Evolutionary conservation across 208 protist species (phyloP).

Genomic region (Acanthamoeba polyphaga): DNA sequence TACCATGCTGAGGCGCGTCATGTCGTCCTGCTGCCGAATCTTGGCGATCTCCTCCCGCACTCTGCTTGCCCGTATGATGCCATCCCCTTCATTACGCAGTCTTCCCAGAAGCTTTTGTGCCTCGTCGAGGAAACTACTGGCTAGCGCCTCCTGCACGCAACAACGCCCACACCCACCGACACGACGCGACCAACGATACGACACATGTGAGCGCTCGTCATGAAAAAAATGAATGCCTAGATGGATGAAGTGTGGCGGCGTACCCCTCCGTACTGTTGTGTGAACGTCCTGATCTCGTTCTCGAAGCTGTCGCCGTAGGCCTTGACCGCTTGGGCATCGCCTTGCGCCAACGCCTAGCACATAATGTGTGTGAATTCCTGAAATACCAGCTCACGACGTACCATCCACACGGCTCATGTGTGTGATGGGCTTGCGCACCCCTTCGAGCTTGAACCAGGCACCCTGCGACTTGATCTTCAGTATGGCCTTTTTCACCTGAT

Average conservation of each 20-base stretch:
- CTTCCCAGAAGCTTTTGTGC: background rate
- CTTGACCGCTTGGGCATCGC: background rate
- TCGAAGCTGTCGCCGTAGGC: background rate
- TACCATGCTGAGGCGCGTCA: constrained; percentile 40
- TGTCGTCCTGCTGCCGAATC: constrained; percentile 15
- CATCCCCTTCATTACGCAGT: background rate
- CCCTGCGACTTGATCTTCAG: background rate
- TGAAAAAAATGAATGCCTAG: background rate
- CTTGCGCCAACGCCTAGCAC: too few relatives aligned
- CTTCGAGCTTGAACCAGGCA: constrained; percentile 1
- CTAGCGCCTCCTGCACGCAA: background rate
- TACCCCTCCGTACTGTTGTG: background rate
- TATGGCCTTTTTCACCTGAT: constrained; percentile 6
- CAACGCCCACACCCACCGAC: too few relatives aligned
- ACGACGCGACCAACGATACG: background rate
- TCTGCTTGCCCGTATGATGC: background rate
- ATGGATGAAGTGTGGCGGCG: background rate
- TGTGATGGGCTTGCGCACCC: background rate
- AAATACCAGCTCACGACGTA: too few relatives aligned
- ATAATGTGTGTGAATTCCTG: too few relatives aligned
- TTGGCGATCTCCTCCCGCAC: background rate
- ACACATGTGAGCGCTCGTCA: background rate
- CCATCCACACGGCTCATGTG: too few relatives aligned
- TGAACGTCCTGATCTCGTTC: background rate
- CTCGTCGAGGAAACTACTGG: background rate